Conservation (phyloP, 1,139 yeast genomes). For the Candida gigantensis region DNA sequence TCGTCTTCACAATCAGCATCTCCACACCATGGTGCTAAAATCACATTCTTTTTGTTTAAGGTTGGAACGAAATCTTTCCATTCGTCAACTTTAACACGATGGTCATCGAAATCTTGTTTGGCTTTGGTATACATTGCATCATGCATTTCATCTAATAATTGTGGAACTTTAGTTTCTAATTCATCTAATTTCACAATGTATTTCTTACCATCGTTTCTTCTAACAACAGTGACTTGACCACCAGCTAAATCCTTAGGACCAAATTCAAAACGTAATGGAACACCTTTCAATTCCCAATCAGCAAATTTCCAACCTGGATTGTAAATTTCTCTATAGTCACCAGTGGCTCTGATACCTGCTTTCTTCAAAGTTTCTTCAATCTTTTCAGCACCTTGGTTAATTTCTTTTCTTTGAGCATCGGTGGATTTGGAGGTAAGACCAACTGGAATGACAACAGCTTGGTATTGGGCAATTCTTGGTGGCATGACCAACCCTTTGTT, state of each 20-base stretch:
- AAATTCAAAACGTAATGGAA: conserved; percentile 88
- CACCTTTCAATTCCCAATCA: conserved; percentile 96
- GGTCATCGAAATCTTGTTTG: conserved; percentile 77
- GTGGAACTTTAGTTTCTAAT: conserved; percentile 68
- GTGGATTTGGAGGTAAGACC: conserved; percentile 89
- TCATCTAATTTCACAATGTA: conserved; percentile 63
- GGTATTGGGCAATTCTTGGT: conserved; percentile 92
- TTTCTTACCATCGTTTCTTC: conserved; percentile 89
- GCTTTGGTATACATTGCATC: conserved; percentile 73
- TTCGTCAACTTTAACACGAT: conserved; percentile 75
- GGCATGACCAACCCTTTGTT: conserved; percentile 98
- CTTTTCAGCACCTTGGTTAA: conserved; percentile 67
- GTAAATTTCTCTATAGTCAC: conserved; percentile 91
- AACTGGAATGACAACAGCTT: conserved; percentile 90
- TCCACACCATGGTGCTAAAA: conserved; percentile 98
- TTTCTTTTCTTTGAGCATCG: conserved; percentile 68
- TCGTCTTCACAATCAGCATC: conserved; percentile 92
- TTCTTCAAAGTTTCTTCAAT: conserved; percentile 60
- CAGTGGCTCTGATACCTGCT: conserved; percentile 69
- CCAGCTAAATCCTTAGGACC: conserved; percentile 94
- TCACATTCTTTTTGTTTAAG: conserved; percentile 86
- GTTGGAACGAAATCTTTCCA: conserved; percentile 95
- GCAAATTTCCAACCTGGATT: conserved; percentile 99
- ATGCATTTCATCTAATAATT: conserved; percentile 80
- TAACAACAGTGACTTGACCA: conserved; percentile 79